Conservation (phyloP, 2,329 filamentous ascomycete species). For the Penicillium thymicola region DNA sequence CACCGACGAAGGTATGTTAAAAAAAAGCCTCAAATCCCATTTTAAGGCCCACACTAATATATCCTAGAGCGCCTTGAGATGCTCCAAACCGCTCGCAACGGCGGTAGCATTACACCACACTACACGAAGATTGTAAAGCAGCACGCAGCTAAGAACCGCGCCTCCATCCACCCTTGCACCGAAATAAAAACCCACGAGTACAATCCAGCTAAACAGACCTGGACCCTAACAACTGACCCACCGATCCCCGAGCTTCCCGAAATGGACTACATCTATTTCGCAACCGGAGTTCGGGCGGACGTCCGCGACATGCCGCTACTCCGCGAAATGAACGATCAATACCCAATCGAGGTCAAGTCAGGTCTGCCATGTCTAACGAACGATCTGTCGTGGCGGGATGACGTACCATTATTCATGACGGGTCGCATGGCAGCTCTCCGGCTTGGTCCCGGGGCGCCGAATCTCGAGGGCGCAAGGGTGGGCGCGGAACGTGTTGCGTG, state of each 20-base stretch:
- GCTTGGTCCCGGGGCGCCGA: slow-evolving; percentile 69
- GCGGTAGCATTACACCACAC: slow-evolving; percentile 70
- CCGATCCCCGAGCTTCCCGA: slow-evolving; percentile 48
- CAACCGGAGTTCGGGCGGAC: slow-evolving; percentile 67
- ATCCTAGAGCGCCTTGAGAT: slow-evolving; percentile 60
- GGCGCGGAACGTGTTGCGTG: slow-evolving; percentile 72
- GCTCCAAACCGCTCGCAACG: slow-evolving; percentile 63
- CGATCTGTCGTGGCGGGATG: slow-evolving; percentile 70
- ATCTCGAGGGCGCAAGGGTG: slow-evolving; percentile 68
- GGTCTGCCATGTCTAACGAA: slow-evolving; percentile 72
- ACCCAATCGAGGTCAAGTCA: slow-evolving; percentile 61
- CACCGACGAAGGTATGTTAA: slow-evolving; percentile 53
- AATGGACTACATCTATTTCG: slow-evolving; percentile 70
- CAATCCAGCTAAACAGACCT: slow-evolving; percentile 47
- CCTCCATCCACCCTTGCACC: slow-evolving; percentile 59
- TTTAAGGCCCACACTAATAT: neutral
- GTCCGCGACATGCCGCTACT: slow-evolving; percentile 61
- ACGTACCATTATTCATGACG: slow-evolving; percentile 70
- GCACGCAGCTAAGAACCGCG: slow-evolving; percentile 51
- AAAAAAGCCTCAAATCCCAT: slow-evolving; percentile 2
- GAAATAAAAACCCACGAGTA: slow-evolving; percentile 53
- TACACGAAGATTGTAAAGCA: slow-evolving; percentile 66
- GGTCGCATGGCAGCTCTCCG: slow-evolving; percentile 65
- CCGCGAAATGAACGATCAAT: slow-evolving; percentile 54
- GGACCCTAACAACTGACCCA: slow-evolving; percentile 54